Percentiles rank a stretch among this genome's conserved stretches.
Evolutionary conservation across 2,329 filamentous ascomycete genomes (phyloP).

Genomic region (Aspergillus felis): DNA sequence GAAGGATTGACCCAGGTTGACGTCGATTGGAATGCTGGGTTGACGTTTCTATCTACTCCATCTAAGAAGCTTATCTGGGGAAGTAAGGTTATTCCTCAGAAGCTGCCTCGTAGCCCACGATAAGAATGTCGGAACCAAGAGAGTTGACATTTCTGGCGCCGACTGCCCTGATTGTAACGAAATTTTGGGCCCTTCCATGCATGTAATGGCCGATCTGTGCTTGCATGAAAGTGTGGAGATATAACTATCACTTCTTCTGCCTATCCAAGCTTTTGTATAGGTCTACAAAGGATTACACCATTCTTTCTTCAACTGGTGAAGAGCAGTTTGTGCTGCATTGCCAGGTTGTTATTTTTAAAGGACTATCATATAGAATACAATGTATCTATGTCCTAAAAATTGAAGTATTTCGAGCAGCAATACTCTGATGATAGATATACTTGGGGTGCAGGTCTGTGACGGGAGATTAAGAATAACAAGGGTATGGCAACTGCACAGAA

Average conservation of each 20-base stretch:
- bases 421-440: background rate
- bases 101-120: background rate
- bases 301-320: background rate
- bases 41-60: background rate
- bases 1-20: background rate
- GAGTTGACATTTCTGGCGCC: background rate
- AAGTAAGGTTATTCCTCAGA: background rate
- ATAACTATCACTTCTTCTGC: background rate
- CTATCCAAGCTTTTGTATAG: background rate
- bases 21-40: background rate
- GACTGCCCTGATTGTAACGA: no score
- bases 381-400: background rate
- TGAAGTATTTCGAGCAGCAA: background rate
- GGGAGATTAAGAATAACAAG: background rate
- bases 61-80: background rate
- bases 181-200: background rate
- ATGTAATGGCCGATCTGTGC: background rate
- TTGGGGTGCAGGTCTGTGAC: background rate
- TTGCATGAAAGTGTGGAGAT: background rate
- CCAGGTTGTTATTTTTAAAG: background rate
- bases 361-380: background rate
- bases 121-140: background rate
- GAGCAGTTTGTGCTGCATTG: background rate
- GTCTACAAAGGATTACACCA: background rate
- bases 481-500: background rate